phyloP scores from a whole-genome alignment of 306 rosid species.

The Fagus sylvatica region DNA sequence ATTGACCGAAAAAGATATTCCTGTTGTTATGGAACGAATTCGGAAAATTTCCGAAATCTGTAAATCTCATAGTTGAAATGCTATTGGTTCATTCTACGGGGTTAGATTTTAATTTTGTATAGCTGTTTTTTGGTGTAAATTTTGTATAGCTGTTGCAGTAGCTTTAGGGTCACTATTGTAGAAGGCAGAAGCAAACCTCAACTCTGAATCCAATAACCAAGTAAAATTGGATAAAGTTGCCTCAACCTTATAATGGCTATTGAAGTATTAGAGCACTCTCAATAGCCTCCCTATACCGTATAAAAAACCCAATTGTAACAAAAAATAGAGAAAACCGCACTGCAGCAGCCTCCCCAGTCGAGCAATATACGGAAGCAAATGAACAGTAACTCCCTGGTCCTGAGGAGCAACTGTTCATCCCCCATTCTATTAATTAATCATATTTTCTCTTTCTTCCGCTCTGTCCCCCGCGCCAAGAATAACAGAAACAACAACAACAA shows the following conservation, averaged over 20 bases:
- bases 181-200: not conserved
- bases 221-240: not conserved
- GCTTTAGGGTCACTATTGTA: not conserved
- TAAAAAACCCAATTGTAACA: no score
- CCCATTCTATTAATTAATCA: no score
- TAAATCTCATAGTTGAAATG: constrained; percentile 54
- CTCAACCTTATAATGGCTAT: not conserved
- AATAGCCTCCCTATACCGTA: no score
- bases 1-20: constrained; percentile 64
- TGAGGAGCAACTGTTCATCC: no score
- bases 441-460: no score
- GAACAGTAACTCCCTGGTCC: no score
- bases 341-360: no score
- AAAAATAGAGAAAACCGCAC: no score
- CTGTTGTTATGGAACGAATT: constrained; percentile 70
- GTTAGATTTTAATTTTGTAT: not conserved
- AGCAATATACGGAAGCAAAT: no score
- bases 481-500: no score
- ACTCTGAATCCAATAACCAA: not conserved
- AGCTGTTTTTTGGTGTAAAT: not conserved
- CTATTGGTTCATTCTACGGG: constrained; percentile 19
- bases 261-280: not conserved
- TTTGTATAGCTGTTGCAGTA: not conserved
- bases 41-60: constrained; percentile 51
- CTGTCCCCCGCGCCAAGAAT: no score